Base-by-base conservation (phyloP, 106 monocot genomes). In the Allium sativum region DNA sequence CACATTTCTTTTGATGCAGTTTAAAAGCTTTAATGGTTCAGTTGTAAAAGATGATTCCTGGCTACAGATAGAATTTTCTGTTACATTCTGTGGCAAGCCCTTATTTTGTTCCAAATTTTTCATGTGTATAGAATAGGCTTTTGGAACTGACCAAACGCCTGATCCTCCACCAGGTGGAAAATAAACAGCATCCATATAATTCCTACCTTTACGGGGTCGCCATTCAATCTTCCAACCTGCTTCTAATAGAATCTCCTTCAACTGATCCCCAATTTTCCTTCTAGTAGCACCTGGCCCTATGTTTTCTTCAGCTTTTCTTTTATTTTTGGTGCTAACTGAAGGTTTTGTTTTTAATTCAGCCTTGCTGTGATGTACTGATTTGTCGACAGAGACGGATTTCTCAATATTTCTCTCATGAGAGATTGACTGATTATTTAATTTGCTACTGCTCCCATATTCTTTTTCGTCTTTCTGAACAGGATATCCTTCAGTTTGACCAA, bases 181-280 rank as follows among this genome's bases (percentile, higher is more conserved):
- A 64, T 65, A 72, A 3, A 72, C 64, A 65, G 72, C 56, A 65
- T 72, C 72, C 18, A 56, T 48, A 65, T 72, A 72, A 56, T 17
- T 12, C 48, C 72, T 72, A 50, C 72, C 72, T 53, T 50, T 72
- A 53, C 72, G 63, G 18, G 72, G 72, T 57, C 64, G 64, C 14
- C 63, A 58, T 6, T 72, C 72, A 64, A 72, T 56, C 19, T 10
- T 72, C 72, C 72, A 72, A 57, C 72, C 72, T 48, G 72, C 56
- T 41, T 58, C 72, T 8, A 72, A 42, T 42, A 72, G 64, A 46
- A 72, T 72, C 7, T 20, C 55, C 56, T 65, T 64, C 40, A 72
- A 64, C 47, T 57, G 64, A 6, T 72, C 72, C 47, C 72, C 8
- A 40, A 72, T 12, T 64, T 12, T 48, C 40, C 40, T 48, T 64